Conservation (phyloP, 2,329 filamentous ascomycete genomes). For the Epicoccum nigrum region DNA sequence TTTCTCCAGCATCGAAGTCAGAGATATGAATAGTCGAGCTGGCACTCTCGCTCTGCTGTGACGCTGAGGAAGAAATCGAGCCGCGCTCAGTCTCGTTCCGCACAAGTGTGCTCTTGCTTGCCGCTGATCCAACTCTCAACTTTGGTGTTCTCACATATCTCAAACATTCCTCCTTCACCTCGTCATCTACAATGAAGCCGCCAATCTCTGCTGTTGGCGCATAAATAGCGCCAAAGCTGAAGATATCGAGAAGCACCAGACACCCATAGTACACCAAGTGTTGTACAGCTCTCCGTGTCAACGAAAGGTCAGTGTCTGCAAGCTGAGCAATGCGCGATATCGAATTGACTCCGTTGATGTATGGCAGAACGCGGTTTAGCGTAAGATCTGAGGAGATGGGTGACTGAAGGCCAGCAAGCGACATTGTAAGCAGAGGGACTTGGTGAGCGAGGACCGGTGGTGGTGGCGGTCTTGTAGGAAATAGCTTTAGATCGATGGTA, state of each 20-base stretch:
- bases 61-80: slow-evolving; percentile 33
- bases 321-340: slow-evolving; percentile 84
- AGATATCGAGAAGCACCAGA: slow-evolving; percentile 88
- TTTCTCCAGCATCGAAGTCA: slow-evolving; percentile 20
- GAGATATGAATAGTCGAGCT: slow-evolving; percentile 22
- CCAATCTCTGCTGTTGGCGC: slow-evolving; percentile 79
- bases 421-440: slow-evolving; percentile 77
- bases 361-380: slow-evolving; percentile 77
- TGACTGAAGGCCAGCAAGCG: slow-evolving; percentile 43
- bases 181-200: slow-evolving; percentile 75
- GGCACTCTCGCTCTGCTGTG: slow-evolving; percentile 23
- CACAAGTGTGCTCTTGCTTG: slow-evolving; percentile 8
- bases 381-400: slow-evolving; percentile 74
- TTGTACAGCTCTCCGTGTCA: slow-evolving; percentile 84
- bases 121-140: slow-evolving; percentile 29
- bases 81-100: slow-evolving; percentile 28
- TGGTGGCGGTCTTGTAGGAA: slow-evolving; percentile 79
- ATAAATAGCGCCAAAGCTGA: slow-evolving; percentile 92
- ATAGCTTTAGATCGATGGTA: slow-evolving; percentile 95
- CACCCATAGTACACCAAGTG: slow-evolving; percentile 94
- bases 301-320: slow-evolving; percentile 83
- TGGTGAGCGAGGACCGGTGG: slow-evolving; percentile 84
- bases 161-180: slow-evolving; percentile 84
- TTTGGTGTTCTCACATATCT: slow-evolving; percentile 70
- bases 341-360: slow-evolving; percentile 90